Conservation (phyloP, 306 rosid genomes). For the Rubus idaeus region DNA sequence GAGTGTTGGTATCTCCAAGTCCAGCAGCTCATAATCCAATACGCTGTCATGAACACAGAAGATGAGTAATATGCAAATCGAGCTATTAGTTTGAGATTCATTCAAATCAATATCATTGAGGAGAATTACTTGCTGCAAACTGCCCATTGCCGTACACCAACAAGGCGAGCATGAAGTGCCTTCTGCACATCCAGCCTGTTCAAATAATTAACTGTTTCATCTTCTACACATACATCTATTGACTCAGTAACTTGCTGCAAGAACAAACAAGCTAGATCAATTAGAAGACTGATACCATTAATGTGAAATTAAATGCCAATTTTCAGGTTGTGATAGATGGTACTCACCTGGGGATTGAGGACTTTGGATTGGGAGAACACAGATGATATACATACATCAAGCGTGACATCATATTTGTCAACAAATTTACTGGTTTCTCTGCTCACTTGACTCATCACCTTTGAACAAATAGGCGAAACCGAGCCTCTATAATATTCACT, state of each 20-base stretch:
- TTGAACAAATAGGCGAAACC: constrained; percentile 47
- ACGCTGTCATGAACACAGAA: constrained; percentile 41
- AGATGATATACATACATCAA: constrained; percentile 57
- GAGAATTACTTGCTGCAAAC: constrained; percentile 85
- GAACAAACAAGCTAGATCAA: constrained; percentile 2
- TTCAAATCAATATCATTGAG: background rate
- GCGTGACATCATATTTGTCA: constrained; percentile 65
- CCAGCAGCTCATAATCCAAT: constrained; percentile 65
- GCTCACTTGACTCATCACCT: constrained; percentile 56
- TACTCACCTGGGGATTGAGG: constrained; percentile 48
- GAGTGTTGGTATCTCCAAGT: constrained; percentile 85
- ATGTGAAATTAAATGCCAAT: background rate
- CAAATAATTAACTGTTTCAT: constrained; percentile 73
- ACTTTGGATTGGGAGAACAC: constrained; percentile 49
- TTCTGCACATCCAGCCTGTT: constrained; percentile 77
- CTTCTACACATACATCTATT: constrained; percentile 93
- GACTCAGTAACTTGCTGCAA: constrained; percentile 66
- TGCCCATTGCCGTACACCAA: constrained; percentile 73
- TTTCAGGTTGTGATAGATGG: background rate
- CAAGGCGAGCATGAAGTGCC: constrained; percentile 78
- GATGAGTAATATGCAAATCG: background rate
- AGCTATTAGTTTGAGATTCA: background rate
- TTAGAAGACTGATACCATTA: background rate
- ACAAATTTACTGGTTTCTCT: constrained; percentile 60
- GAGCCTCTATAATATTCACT: constrained; percentile 53